Evolutionary conservation across 768 basidiomycete genomes (phyloP), one percentile per base, ranked within the genome.

Genomic region (Hortiboletus campestris): DNA sequence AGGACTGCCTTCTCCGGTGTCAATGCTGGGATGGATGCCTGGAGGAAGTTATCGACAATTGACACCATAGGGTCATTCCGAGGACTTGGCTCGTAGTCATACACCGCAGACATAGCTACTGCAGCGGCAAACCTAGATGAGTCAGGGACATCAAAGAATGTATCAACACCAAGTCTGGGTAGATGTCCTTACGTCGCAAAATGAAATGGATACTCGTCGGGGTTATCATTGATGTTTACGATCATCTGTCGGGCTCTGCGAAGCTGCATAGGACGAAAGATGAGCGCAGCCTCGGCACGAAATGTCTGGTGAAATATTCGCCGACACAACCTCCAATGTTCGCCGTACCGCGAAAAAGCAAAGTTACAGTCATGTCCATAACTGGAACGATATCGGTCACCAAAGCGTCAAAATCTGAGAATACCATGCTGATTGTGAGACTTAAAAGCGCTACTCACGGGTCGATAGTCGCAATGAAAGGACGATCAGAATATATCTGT

Each of bases 271-370:
- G 62, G 50, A 2, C 46, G 62, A 49, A 64, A 61, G 10, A 29
- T 14, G 12, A 40, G n/a, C 0, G 25, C 19, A 2, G 56, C 52
- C 1, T 56, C 20, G 4, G 59, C 52, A 36, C 35, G 53, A 41
- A 61, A 63, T 2, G 63, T 63, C 22, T 64, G 57, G 35, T 61
- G 54, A 11, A 64, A 57, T 40, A 63, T 64, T 31, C 62, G 51
- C 22, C 63, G 56, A 16, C 63, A 63, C 2, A 47, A 20, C 7
- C 58, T 39, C 58, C 58, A 59, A 28, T 50, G 28, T 38, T 22
- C 9, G 5, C 44, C 44, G 17, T 53, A 53, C 1, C 8, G 29
- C 3, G 10, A 6, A 13, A 53, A 31, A 20, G n/a, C 19, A 29
- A 62, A 51, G 6, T 57, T 34, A 11, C 12, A 32, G 10, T 29